These are phyloP conservation scores for Fraxinus baroniana DNA, from an alignment of 305 asterid species.

Conservation along the genomic window DNA sequence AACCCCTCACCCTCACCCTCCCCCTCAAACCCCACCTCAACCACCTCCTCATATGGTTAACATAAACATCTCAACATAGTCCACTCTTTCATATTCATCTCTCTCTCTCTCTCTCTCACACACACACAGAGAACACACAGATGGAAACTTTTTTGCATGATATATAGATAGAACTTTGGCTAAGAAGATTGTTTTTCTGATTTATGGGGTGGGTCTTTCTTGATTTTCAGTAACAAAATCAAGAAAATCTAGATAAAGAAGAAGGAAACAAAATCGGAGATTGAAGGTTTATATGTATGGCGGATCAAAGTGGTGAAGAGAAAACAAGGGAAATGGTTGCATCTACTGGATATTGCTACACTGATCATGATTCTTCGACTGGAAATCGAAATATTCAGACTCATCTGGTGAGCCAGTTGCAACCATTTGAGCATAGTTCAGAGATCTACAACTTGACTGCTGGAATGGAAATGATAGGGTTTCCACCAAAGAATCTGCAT, in stretches of 20 bases:
- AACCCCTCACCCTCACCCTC: neutral
- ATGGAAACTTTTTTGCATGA: slow-evolving; percentile 15
- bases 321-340: slow-evolving; percentile 43
- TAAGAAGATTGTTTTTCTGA: slow-evolving; percentile 22
- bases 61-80: slow-evolving; percentile 23
- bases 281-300: slow-evolving; percentile 33
- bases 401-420: slow-evolving; percentile 40
- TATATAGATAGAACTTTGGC: slow-evolving; percentile 9
- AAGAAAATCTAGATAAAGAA: neutral
- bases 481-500: slow-evolving; percentile 40
- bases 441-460: slow-evolving; percentile 66
- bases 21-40: slow-evolving; percentile 5
- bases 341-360: slow-evolving; percentile 46
- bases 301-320: slow-evolving; percentile 39
- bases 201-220: slow-evolving; percentile 26
- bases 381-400: slow-evolving; percentile 31
- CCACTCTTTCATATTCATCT: slow-evolving; percentile 21
- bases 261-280: neutral
- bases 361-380: slow-evolving; percentile 34
- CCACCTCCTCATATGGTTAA: slow-evolving; percentile 27
- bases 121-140: neutral
- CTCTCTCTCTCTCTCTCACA: slow-evolving; percentile 15
- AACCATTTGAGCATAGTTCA: slow-evolving; percentile 42
- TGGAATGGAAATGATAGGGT: slow-evolving; percentile 72
- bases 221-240: slow-evolving; percentile 19